Conservation (phyloP, 2,329 filamentous ascomycete genomes). For the Pyrenochaeta sp. region DNA sequence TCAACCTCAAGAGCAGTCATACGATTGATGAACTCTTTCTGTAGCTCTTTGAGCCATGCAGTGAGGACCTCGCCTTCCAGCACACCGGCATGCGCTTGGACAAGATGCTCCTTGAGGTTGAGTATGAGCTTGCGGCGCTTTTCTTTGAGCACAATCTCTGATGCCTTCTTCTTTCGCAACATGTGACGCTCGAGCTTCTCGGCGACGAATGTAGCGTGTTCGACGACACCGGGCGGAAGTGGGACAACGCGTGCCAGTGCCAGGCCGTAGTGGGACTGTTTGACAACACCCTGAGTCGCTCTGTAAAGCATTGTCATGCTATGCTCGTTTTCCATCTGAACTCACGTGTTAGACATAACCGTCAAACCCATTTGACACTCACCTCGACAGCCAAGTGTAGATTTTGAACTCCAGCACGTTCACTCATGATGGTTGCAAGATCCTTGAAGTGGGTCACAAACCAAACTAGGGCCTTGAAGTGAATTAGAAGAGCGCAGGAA, state of each 20-base stretch:
- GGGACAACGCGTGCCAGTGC: constrained; percentile 78
- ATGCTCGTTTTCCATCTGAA: constrained; percentile 56
- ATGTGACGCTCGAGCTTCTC: constrained; percentile 66
- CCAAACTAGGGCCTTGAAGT: constrained; percentile 74
- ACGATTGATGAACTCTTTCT: constrained; percentile 75
- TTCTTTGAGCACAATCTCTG: constrained; percentile 65
- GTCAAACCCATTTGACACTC: constrained; percentile 33
- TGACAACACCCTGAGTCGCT: constrained; percentile 74
- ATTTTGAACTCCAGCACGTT: constrained; percentile 81
- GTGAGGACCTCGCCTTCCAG: constrained; percentile 71
- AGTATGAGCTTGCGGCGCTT: constrained; percentile 77
- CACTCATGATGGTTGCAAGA: constrained; percentile 76
- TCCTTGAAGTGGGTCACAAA: constrained; percentile 95
- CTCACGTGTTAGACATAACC: constrained; percentile 4
- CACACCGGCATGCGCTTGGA: constrained; percentile 70
- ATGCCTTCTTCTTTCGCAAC: constrained; percentile 66
- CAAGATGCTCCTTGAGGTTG: constrained; percentile 74
- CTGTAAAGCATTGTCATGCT: constrained; percentile 90
- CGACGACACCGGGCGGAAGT: constrained; percentile 72
- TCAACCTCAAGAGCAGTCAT: constrained; percentile 74
- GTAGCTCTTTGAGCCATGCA: constrained; percentile 71
- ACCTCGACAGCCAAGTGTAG: constrained; percentile 80
- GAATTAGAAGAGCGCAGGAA: constrained; percentile 1
- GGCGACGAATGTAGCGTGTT: constrained; percentile 73
- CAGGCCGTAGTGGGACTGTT: constrained; percentile 83